Base-by-base conservation (phyloP, 495 filamentous ascomycete species). In the Pseudoneurospora amorphoporcata region DNA sequence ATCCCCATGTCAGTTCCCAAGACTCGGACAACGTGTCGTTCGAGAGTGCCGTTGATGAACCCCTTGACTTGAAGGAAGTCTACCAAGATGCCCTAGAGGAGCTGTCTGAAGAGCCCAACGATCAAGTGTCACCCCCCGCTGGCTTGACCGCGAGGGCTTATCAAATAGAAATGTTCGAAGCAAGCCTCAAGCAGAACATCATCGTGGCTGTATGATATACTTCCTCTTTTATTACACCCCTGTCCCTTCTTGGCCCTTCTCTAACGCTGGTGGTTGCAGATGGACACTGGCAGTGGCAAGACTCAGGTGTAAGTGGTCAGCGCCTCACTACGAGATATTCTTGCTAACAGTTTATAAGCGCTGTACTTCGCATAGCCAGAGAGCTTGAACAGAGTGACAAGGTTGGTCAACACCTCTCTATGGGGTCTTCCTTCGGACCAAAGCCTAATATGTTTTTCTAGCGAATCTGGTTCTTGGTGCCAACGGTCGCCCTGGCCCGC, bases 231-330 rank as follows among this genome's bases (percentile, higher is more conserved):
- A 4, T 65, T 6, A 37, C 35, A 10, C 6, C 17, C 6, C 1
- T 40, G 29, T 4, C 38, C 69, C 47, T 7, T 14, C 23, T 23
- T 58, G 23, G 45, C 39, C 6, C 16, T 10, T 68, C 77, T 69
- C 74, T 53, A 40, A 29, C 40, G 43, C 45, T 73, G 40, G 61
- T 41, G 1, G 12, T 9, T 10, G 37, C 73, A 95, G 91, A 97
- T 97, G 94, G 94, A 95, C 76, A 97, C 94, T 0, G 94, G 94
- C 2, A 93, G 89, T 78, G 95, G 95, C 9, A 98, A 98, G 81
- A 98, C 95, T 3, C 90, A 92, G 72, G 90, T 97, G 94, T 94
- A 89, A 78, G 88, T 80, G 68, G n/a, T 29, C 19, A 8, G 7
- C 45, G 72, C 39, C 68, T 41, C 40, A 19, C 37, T 58, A 61